Evolutionary conservation across 768 basidiomycete genomes (phyloP).

Genomic region (Boletellus ananas): DNA sequence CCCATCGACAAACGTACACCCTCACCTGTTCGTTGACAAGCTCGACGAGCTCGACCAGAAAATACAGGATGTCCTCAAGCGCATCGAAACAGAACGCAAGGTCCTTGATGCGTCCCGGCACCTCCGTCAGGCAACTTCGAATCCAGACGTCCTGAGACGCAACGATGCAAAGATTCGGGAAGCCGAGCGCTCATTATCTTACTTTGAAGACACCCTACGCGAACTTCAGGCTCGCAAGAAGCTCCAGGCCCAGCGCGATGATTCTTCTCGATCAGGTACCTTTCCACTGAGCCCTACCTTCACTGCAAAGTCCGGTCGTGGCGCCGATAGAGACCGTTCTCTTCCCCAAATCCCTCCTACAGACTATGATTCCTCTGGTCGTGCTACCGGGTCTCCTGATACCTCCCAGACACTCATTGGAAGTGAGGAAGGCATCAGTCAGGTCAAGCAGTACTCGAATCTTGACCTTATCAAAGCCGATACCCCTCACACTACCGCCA

Average conservation of each 20-base stretch:
- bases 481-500: conserved; percentile 91
- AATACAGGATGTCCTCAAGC: conserved; percentile 86
- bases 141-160: conserved; percentile 78
- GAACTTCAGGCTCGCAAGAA: conserved; percentile 78
- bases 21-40: conserved; percentile 15
- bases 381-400: conserved; percentile 35
- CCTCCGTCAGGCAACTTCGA: conserved; percentile 76
- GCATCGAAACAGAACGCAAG: conserved; percentile 91
- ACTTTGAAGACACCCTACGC: conserved; percentile 83
- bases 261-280: conserved; percentile 52
- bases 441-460: conserved; percentile 71
- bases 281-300: conserved; percentile 29
- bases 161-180: conserved; percentile 86
- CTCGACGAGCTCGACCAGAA: conserved; percentile 79
- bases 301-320: conserved; percentile 13
- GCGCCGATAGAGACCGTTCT: conserved; percentile 30
- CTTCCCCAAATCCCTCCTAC: conserved; percentile 51
- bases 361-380: conserved; percentile 40
- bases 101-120: conserved; percentile 81
- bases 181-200: conserved; percentile 76
- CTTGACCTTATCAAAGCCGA: conserved; percentile 97
- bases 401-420: conserved; percentile 40
- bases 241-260: conserved; percentile 51
- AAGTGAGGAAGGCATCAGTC: conserved; percentile 40
- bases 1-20: not conserved